These are phyloP conservation scores for Auriculariales sp. DNA, from an alignment of 768 basidiomycete genomes.

Conservation along the genomic window DNA sequence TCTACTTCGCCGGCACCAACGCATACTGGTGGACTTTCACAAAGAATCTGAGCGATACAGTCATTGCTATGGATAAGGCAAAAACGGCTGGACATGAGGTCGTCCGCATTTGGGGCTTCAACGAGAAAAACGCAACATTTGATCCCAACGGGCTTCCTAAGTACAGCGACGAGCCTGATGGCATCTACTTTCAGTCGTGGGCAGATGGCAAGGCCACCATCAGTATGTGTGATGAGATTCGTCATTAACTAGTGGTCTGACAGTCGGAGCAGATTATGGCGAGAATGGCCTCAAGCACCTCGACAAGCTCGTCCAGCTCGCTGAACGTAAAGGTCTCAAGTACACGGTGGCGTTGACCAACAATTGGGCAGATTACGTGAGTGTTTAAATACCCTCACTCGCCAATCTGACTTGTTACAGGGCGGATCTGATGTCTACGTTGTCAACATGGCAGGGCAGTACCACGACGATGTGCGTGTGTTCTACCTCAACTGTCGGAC, in stretches of 20 bases:
- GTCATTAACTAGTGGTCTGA: not conserved
- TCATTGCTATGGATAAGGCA: conserved; percentile 8
- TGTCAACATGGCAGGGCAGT: conserved; percentile 7
- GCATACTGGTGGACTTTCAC: conserved; percentile 1
- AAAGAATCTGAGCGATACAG: conserved; percentile 6
- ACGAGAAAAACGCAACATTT: conserved; percentile 7
- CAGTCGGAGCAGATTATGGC: conserved; percentile 4
- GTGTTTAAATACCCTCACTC: too few relatives aligned
- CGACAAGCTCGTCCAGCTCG: conserved; percentile 9
- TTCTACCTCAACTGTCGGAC: not conserved
- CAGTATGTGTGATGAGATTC: not conserved
- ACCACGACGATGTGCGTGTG: conserved; percentile 10
- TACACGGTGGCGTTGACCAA: conserved; percentile 9
- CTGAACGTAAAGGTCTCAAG: conserved; percentile 9
- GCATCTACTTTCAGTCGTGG: conserved; percentile 8
- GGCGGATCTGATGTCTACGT: conserved; percentile 9
- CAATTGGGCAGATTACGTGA: conserved; percentile 7
- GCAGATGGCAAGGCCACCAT: conserved; percentile 5
- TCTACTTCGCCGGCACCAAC: conserved; percentile 6
- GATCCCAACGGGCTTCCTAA: conserved; percentile 6
- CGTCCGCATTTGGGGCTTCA: conserved; percentile 9
- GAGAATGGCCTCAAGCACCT: conserved; percentile 6
- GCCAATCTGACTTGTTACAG: not conserved
- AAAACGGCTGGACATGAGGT: conserved; percentile 5
- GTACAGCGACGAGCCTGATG: conserved; percentile 7